phyloP scores from a whole-genome alignment of 108 stramenopile genomes.

The Bacterosira constricta region DNA sequence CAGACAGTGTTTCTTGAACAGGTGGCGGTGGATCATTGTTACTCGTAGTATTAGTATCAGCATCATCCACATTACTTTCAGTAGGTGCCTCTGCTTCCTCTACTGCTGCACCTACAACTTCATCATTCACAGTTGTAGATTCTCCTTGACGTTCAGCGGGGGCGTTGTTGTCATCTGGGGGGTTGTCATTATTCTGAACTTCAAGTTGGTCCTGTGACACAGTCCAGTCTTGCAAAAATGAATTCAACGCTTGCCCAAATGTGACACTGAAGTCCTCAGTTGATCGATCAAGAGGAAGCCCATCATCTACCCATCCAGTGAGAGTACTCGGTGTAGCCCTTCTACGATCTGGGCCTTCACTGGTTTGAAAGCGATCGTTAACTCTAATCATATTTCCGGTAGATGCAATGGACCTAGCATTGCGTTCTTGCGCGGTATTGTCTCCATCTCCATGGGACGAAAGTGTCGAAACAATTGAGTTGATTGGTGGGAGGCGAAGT shows the following conservation, averaged over 20 bases:
- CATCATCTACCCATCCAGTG: slow-evolving; percentile 80
- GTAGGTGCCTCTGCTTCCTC: background rate
- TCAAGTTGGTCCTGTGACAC: background rate
- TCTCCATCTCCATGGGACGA: slow-evolving; percentile 35
- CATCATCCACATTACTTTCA: background rate
- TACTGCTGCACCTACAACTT: background rate
- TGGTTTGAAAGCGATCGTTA: slow-evolving; percentile 12
- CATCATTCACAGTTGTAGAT: background rate
- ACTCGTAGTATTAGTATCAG: background rate
- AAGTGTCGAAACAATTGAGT: slow-evolving; percentile 62
- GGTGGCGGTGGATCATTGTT: slow-evolving; percentile 1
- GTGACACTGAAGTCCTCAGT: slow-evolving; percentile 65
- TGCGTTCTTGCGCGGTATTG: background rate
- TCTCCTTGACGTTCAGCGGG: background rate
- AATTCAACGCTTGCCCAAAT: slow-evolving; percentile 64
- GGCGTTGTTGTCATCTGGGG: background rate
- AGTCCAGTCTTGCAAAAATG: slow-evolving; percentile 14
- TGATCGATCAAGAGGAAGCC: slow-evolving; percentile 63
- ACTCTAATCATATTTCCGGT: slow-evolving; percentile 65
- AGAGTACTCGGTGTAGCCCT: slow-evolving; percentile 12
- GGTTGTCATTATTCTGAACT: background rate
- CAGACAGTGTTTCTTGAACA: background rate
- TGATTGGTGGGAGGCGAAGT: slow-evolving; percentile 70
- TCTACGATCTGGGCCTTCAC: slow-evolving; percentile 10
- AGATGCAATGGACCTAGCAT: slow-evolving; percentile 1